Percentiles rank a stretch among this genome's conserved stretches.
Conservation (phyloP, 2,329 filamentous ascomycete genomes). For the Sporothrix humicola region DNA sequence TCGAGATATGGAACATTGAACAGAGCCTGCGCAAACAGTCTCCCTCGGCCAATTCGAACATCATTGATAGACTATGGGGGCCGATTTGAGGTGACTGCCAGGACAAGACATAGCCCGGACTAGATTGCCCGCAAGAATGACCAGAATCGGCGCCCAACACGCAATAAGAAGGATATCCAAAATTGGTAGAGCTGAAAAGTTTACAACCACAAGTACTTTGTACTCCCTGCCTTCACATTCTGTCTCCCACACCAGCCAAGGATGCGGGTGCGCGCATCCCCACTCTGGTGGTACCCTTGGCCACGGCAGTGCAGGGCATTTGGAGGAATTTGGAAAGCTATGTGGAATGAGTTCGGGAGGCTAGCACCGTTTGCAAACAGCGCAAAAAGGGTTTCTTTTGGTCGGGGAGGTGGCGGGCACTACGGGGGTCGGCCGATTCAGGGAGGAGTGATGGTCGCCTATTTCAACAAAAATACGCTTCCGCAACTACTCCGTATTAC, state of each 20-base stretch:
- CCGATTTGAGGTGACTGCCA: neutral
- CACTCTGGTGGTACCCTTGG: constrained; percentile 2
- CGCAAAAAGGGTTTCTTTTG: neutral
- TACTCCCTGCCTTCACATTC: neutral
- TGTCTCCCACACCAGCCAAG: neutral
- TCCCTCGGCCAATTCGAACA: neutral
- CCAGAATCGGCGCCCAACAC: neutral
- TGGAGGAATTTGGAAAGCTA: neutral
- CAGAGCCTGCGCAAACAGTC: neutral
- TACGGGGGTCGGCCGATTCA: constrained; percentile 1
- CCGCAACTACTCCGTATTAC: no score
- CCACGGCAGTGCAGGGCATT: constrained; percentile 5
- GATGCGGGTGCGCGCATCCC: neutral
- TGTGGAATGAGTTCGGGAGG: neutral
- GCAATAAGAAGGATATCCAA: neutral
- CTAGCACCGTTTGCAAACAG: neutral
- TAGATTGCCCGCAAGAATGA: neutral
- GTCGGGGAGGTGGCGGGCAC: neutral
- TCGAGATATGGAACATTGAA: neutral
- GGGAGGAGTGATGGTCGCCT: neutral
- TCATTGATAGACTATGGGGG: neutral
- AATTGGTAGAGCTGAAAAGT: neutral
- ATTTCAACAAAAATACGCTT: neutral
- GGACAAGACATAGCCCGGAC: neutral
- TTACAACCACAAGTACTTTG: neutral